A percentile compares a stretch with the other conserved stretches of the same genome.
Evolutionary conservation across 495 filamentous ascomycete species (phyloP).

Genomic region (Trypethelium eluteriae): DNA sequence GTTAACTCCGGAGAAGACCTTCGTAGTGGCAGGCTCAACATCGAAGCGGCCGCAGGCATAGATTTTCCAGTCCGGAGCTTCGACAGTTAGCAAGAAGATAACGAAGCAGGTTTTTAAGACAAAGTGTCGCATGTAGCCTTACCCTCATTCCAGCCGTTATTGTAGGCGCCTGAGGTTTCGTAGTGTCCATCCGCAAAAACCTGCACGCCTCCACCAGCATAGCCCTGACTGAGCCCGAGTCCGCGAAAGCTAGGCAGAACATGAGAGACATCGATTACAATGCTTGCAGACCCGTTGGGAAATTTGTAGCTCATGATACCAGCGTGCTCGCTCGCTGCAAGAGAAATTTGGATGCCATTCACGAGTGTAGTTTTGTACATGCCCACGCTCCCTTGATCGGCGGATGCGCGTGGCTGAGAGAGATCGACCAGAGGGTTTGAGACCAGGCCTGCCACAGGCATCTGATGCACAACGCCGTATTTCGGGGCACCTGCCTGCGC

Average conservation of each 20-base stretch:
- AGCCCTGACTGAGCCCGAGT: constrained; percentile 54
- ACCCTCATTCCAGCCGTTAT: constrained; percentile 55
- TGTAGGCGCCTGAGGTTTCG: constrained; percentile 56
- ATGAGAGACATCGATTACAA: constrained; percentile 66
- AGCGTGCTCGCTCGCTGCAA: constrained; percentile 54
- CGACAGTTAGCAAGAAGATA: constrained; percentile 16
- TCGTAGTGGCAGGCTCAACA: constrained; percentile 33
- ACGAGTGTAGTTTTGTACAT: constrained; percentile 53
- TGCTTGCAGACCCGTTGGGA: constrained; percentile 41
- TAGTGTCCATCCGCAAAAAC: constrained; percentile 49
- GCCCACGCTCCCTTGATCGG: constrained; percentile 53
- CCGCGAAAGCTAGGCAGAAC: constrained; percentile 56
- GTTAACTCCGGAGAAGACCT: constrained; percentile 48
- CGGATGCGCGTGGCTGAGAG: constrained; percentile 42
- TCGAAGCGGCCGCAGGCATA: constrained; percentile 65
- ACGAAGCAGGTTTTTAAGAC: constrained; percentile 49
- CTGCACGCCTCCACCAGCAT: constrained; percentile 55
- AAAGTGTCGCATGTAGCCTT: constrained; percentile 57
- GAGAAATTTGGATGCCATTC: constrained; percentile 50
- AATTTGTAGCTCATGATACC: constrained; percentile 60
- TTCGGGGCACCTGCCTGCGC: constrained; percentile 53
- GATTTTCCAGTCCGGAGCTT: constrained; percentile 54
- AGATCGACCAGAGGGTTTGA: constrained; percentile 52
- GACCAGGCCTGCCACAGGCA: constrained; percentile 50
- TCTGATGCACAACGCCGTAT: constrained; percentile 63